Conservation (phyloP, 2,329 filamentous ascomycete genomes). For the Fusarium gaditjirri region DNA sequence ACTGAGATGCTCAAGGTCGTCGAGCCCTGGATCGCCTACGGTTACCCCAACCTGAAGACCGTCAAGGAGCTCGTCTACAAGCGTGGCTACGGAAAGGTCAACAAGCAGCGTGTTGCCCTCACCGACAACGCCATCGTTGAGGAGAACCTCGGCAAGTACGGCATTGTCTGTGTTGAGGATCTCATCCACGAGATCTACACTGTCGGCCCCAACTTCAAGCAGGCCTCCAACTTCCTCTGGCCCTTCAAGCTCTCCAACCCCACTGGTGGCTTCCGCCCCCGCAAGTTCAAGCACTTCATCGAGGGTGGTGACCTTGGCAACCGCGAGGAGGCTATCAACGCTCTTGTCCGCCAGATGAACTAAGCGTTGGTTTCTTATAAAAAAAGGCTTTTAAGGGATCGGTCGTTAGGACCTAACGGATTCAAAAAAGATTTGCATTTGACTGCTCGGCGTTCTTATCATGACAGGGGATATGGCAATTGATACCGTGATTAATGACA, state of each 20-base stretch:
- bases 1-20: constrained; percentile 97
- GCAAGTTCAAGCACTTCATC: constrained; percentile 99
- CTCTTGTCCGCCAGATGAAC: constrained; percentile 98
- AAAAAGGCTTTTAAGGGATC: constrained; percentile 41
- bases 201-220: constrained; percentile 99
- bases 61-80: constrained; percentile 99
- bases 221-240: constrained; percentile 99
- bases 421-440: constrained; percentile 49
- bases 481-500: constrained; percentile 56
- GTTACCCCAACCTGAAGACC: constrained; percentile 99
- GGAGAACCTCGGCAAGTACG: constrained; percentile 96
- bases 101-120: constrained; percentile 96
- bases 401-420: constrained; percentile 43
- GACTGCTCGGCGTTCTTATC: constrained; percentile 56
- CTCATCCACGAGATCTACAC: constrained; percentile 99
- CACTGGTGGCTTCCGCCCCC: constrained; percentile 91
- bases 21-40: constrained; percentile 99
- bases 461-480: constrained; percentile 53
- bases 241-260: constrained; percentile 99
- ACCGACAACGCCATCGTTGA: constrained; percentile 99
- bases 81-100: constrained; percentile 98
- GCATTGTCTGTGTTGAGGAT: constrained; percentile 99
- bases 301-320: constrained; percentile 99
- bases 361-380: constrained; percentile 58
- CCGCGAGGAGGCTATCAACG: constrained; percentile 98